A percentile compares a stretch with the other conserved stretches of the same genome.
Conservation (phyloP, 176 grass and related monocot species). For the Secale cereale region DNA sequence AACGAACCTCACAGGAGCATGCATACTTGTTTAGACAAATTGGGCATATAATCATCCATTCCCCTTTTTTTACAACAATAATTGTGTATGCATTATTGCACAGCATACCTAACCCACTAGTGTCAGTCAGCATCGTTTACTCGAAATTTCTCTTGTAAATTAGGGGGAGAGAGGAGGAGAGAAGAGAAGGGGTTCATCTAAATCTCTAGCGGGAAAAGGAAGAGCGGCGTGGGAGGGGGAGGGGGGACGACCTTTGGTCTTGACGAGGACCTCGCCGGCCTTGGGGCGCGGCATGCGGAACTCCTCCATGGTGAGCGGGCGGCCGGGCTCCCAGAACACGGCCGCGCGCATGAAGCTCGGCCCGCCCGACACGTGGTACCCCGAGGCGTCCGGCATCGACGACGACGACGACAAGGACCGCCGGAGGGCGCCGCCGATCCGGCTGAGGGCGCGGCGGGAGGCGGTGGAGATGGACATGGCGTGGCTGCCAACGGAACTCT, state of each 20-base stretch:
- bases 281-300: conserved; percentile 93
- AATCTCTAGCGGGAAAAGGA: neutral
- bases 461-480: conserved; percentile 51
- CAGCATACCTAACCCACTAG: neutral
- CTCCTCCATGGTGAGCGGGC: conserved; percentile 86
- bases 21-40: neutral
- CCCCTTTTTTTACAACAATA: neutral
- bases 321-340: conserved; percentile 96
- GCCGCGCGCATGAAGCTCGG: conserved; percentile 78
- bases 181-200: neutral
- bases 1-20: neutral
- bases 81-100: neutral
- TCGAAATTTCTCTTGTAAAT: neutral
- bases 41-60: neutral
- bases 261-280: conserved; percentile 90
- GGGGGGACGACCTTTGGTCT: conserved; percentile 61
- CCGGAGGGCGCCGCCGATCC: conserved; percentile 44
- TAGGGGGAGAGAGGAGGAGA: neutral
- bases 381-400: neutral
- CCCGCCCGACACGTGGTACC: conserved; percentile 71
- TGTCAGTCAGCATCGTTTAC: neutral
- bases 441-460: conserved; percentile 48
- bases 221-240: neutral
- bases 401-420: conserved; percentile 13
- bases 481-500: neutral